These are phyloP conservation scores for Sicyos edulis DNA, from an alignment of 306 rosid genomes.

Conservation along the genomic window DNA sequence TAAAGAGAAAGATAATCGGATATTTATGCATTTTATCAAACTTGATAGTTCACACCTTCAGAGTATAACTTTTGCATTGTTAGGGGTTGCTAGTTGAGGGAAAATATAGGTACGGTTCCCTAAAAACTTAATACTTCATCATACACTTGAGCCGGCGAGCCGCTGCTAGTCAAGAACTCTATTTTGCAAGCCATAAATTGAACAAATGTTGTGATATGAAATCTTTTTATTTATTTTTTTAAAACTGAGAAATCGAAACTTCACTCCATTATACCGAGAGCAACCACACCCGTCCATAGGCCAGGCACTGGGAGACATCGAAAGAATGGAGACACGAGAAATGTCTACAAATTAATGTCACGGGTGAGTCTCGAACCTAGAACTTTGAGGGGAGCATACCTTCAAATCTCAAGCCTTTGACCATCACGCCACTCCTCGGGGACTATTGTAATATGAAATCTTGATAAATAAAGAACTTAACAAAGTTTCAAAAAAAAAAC, in stretches of 20 bases:
- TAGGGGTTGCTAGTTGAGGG: neutral
- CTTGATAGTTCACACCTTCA: neutral
- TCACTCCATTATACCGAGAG: too few relatives aligned
- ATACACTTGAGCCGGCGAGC: neutral
- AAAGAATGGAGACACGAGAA: too few relatives aligned
- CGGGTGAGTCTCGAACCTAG: too few relatives aligned
- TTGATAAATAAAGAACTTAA: neutral
- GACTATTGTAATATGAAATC: too few relatives aligned
- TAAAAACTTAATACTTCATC: neutral
- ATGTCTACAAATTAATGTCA: too few relatives aligned
- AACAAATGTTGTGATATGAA: neutral
- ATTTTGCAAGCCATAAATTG: neutral
- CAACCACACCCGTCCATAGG: too few relatives aligned
- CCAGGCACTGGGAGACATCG: too few relatives aligned
- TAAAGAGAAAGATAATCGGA: neutral
- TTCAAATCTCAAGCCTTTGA: too few relatives aligned
- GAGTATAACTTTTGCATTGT: neutral
- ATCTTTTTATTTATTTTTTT: too few relatives aligned
- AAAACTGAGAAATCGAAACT: too few relatives aligned
- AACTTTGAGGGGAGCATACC: too few relatives aligned
- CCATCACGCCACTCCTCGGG: too few relatives aligned
- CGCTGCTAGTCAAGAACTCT: neutral
- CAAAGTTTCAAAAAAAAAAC: neutral
- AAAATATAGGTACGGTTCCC: neutral
- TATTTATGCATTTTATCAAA: neutral